Conservation (phyloP, 169 alveolate species). For the Eimeria maxima region DNA sequence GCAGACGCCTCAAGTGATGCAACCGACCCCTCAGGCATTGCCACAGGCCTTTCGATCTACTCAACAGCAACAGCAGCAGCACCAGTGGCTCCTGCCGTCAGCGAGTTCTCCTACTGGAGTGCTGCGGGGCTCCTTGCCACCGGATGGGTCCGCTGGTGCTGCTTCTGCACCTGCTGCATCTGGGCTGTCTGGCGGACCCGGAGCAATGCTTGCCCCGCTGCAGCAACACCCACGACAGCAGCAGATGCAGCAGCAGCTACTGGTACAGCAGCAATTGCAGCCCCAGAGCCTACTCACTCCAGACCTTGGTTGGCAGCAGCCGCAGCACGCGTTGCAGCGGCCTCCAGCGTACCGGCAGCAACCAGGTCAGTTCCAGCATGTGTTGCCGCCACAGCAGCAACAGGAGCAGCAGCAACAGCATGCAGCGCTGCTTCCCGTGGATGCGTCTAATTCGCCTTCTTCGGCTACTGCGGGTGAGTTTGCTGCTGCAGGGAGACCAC, state of each 20-base stretch:
- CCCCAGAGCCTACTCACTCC: constrained; percentile 21
- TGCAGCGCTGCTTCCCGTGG: not conserved
- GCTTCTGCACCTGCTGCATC: constrained; percentile 25
- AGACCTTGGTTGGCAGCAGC: constrained; percentile 36
- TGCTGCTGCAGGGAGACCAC: constrained; percentile 38
- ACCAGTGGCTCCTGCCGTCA: constrained; percentile 29
- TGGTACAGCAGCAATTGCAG: constrained; percentile 44
- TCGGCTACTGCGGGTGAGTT: not conserved
- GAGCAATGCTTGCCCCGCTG: not conserved
- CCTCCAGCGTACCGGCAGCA: constrained; percentile 21
- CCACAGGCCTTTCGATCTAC: constrained; percentile 2
- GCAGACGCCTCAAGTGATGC: constrained; percentile 30
- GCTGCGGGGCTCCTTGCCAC: constrained; percentile 33
- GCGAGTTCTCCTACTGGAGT: not conserved
- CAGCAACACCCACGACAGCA: constrained; percentile 58
- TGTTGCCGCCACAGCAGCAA: constrained; percentile 53
- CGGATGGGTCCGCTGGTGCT: constrained; percentile 6
- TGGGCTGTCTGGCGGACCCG: not conserved
- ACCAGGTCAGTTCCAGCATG: constrained; percentile 7
- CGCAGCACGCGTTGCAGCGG: constrained; percentile 19
- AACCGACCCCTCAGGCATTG: constrained; percentile 8
- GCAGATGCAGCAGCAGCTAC: constrained; percentile 44
- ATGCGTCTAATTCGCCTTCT: constrained; percentile 9
- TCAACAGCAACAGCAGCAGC: constrained; percentile 58
- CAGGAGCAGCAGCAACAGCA: constrained; percentile 52